A percentile compares a stretch with the other conserved stretches of the same genome.
phyloP scores from a whole-genome alignment of 2,329 filamentous ascomycete genomes.

The Colletotrichum phormii region DNA sequence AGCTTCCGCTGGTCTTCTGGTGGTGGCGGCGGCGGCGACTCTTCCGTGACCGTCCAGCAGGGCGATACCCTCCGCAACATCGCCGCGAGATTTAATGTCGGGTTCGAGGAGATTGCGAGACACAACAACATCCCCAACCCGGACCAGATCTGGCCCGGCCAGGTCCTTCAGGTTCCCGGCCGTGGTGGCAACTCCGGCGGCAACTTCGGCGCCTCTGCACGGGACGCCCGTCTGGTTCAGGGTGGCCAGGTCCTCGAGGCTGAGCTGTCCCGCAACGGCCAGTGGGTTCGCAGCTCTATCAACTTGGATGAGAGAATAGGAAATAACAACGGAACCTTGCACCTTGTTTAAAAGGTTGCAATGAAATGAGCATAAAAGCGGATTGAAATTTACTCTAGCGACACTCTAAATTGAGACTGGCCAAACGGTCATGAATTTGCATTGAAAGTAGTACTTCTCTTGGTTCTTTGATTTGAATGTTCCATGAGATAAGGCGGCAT shows the following conservation, averaged over 20 bases:
- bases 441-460: neutral
- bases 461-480: no score
- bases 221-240: slow-evolving; percentile 50
- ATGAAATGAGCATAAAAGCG: slow-evolving; percentile 1
- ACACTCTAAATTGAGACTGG: neutral
- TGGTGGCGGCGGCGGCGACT: slow-evolving; percentile 39
- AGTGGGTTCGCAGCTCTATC: slow-evolving; percentile 47
- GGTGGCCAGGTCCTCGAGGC: slow-evolving; percentile 49
- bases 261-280: slow-evolving; percentile 45
- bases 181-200: slow-evolving; percentile 38
- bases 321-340: slow-evolving; percentile 45
- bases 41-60: slow-evolving; percentile 50
- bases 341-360: neutral
- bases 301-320: slow-evolving; percentile 49
- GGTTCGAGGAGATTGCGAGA: slow-evolving; percentile 53
- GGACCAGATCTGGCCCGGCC: slow-evolving; percentile 56
- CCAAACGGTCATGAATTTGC: neutral
- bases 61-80: slow-evolving; percentile 56
- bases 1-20: slow-evolving; percentile 50
- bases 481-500: no score
- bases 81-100: slow-evolving; percentile 45
- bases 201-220: slow-evolving; percentile 49
- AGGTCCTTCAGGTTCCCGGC: slow-evolving; percentile 50
- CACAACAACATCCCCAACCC: slow-evolving; percentile 54
- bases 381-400: slow-evolving; percentile 14